Conservation (phyloP, 805 yeast species). For the Alloascoidea hylecoeti region DNA sequence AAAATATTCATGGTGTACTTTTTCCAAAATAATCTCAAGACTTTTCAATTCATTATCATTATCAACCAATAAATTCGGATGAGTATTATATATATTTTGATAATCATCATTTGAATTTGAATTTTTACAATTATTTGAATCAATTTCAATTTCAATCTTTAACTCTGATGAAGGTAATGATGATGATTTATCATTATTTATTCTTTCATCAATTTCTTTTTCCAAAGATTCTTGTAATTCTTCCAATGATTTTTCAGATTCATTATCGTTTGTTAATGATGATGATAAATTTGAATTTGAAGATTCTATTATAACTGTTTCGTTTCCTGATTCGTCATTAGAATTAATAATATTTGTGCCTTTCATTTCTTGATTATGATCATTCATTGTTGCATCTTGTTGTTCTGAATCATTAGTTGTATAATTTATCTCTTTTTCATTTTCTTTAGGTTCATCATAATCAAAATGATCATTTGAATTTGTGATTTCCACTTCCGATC, state of each 20-base stretch:
- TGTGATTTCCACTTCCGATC: too few relatives aligned
- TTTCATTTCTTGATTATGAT: too few relatives aligned
- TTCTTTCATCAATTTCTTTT: constrained; percentile 32
- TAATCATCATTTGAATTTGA: constrained; percentile 2
- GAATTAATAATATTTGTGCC: too few relatives aligned
- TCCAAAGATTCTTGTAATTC: constrained; percentile 36
- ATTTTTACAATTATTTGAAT: not conserved
- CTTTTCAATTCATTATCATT: constrained; percentile 67
- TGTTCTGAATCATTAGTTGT: too few relatives aligned
- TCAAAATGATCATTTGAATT: too few relatives aligned
- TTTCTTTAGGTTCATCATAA: too few relatives aligned
- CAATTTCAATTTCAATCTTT: not conserved
- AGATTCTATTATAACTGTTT: too few relatives aligned
- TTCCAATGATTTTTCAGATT: not conserved
- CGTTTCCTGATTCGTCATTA: too few relatives aligned
- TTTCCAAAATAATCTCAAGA: constrained; percentile 44
- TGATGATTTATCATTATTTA: too few relatives aligned
- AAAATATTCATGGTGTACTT: constrained; percentile 60
- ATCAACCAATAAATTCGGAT: constrained; percentile 22
- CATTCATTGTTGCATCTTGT: too few relatives aligned
- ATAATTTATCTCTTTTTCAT: too few relatives aligned
- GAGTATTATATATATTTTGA: not conserved
- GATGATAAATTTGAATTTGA: too few relatives aligned
- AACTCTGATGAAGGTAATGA: not conserved
- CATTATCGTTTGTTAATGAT: not conserved